Percentiles rank a stretch among this genome's conserved stretches.
These are phyloP conservation scores for Scheffersomyces stipitis DNA, from an alignment of 805 yeast genomes.

Conservation along the genomic window DNA sequence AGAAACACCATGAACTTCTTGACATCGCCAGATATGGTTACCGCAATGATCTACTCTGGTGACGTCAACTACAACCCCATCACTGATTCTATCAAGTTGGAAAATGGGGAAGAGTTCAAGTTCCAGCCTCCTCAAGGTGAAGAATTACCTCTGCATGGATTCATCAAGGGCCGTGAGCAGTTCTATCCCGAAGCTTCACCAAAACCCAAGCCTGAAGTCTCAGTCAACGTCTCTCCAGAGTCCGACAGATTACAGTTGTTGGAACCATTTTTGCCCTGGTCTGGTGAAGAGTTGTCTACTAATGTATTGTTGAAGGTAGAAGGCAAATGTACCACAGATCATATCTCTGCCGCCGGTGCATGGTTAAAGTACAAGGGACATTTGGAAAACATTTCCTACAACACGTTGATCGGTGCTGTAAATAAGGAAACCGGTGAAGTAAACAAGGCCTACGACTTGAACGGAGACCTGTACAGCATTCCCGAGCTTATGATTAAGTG, in stretches of 20 bases:
- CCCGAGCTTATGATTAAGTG: conserved; percentile 98
- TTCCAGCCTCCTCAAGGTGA: conserved; percentile 80
- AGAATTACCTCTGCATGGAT: conserved; percentile 81
- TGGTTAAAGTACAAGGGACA: conserved; percentile 99
- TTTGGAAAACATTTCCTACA: conserved; percentile 90
- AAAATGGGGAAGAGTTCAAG: conserved; percentile 70
- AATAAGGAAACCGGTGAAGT: conserved; percentile 97
- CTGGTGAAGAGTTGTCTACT: conserved; percentile 77
- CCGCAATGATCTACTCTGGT: conserved; percentile 95
- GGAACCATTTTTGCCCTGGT: conserved; percentile 87
- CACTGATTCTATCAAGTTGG: conserved; percentile 74
- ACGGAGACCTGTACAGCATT: conserved; percentile 73
- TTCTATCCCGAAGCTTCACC: conserved; percentile 77
- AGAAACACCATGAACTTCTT: conserved; percentile 96
- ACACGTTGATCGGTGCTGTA: conserved; percentile 95
- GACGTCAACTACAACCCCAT: conserved; percentile 89
- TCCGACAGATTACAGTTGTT: conserved; percentile 89
- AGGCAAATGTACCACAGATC: conserved; percentile 98
- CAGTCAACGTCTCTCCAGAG: conserved; percentile 74
- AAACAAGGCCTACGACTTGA: conserved; percentile 82
- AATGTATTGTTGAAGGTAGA: conserved; percentile 84
- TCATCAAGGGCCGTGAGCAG: conserved; percentile 68
- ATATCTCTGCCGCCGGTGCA: conserved; percentile 97
- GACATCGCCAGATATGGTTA: conserved; percentile 98
- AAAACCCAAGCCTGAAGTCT: conserved; percentile 56